Percentiles rank a stretch among this genome's conserved stretches.
Conservation (phyloP, 2,329 filamentous ascomycete species). For the Dothiorella sarmentorum region DNA sequence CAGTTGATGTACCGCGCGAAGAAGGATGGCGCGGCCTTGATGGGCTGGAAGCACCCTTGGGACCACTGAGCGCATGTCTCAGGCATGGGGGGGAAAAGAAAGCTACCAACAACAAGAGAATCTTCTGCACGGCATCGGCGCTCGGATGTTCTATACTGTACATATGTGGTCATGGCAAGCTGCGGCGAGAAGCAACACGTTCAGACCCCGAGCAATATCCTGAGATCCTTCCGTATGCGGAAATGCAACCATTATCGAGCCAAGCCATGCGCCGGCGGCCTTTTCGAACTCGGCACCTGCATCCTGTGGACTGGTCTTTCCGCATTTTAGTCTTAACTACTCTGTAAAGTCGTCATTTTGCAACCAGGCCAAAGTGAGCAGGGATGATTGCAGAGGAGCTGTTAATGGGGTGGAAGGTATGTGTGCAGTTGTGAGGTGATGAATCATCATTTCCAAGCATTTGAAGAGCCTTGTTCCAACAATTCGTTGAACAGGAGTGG, state of each 20-base stretch:
- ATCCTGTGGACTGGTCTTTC: not conserved
- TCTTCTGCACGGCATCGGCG: not conserved
- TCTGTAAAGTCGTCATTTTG: not conserved
- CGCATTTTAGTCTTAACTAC: not conserved
- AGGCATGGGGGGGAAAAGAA: not conserved
- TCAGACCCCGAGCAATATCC: not conserved
- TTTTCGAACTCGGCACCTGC: not conserved
- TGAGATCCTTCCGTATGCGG: not conserved
- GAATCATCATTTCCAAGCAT: no score
- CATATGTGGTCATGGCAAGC: not conserved
- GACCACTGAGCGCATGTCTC: constrained; percentile 65
- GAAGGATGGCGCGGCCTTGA: constrained; percentile 85
- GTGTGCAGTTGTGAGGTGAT: no score
- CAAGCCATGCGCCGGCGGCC: not conserved
- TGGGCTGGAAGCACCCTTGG: constrained; percentile 97
- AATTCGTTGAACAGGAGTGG: no score
- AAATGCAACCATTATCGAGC: not conserved
- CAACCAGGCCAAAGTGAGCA: not conserved
- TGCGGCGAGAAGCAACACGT: not conserved
- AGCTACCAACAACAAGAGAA: constrained; percentile 4
- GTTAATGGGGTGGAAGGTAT: no score
- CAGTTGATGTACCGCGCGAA: constrained; percentile 95
- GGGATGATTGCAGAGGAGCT: not conserved
- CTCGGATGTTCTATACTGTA: not conserved
- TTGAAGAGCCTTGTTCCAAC: no score